Percentiles rank a stretch among this genome's conserved stretches.
phyloP scores from a whole-genome alignment of 176 grass and related monocot genomes.

The Echinochloa phyllopogon region DNA sequence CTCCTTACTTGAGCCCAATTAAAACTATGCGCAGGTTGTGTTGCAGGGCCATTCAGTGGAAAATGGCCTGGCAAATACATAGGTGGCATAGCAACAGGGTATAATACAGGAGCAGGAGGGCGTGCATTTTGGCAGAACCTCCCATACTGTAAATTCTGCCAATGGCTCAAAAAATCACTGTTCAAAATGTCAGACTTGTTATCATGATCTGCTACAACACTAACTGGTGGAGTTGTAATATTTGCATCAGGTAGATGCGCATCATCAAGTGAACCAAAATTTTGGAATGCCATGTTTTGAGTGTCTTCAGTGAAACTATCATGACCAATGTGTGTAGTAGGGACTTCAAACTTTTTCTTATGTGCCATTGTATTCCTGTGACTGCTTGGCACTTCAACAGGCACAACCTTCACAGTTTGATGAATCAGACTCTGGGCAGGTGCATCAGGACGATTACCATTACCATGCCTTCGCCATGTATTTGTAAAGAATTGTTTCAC shows the following conservation, averaged over 20 bases:
- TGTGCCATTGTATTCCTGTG: conserved; percentile 29
- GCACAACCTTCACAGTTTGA: conserved; percentile 36
- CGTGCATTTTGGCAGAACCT: conserved; percentile 65
- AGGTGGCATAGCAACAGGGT: conserved; percentile 51
- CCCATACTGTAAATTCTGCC: conserved; percentile 69
- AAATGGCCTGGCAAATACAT: conserved; percentile 58
- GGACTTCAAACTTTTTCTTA: conserved; percentile 48
- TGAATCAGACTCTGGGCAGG: conserved; percentile 44
- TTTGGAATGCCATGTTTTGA: conserved; percentile 19
- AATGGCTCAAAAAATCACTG: conserved; percentile 68
- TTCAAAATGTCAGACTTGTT: conserved; percentile 77
- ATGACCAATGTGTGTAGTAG: not conserved
- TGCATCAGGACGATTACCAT: conserved; percentile 56
- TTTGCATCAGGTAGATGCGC: conserved; percentile 22
- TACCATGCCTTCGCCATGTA: conserved; percentile 81
- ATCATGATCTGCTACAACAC: too few species aligned
- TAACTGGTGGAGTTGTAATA: too few species aligned
- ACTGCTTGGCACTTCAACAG: conserved; percentile 55
- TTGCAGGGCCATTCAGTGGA: conserved; percentile 72
- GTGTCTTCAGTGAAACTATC: conserved; percentile 47
- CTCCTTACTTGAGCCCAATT: conserved; percentile 66
- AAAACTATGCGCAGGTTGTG: conserved; percentile 60
- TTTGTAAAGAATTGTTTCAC: conserved; percentile 84
- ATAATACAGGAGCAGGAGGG: conserved; percentile 37
- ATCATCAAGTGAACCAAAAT: conserved; percentile 49